These are phyloP conservation scores for Aspergillus asperescens DNA, from an alignment of 495 filamentous ascomycete species.

Conservation along the genomic window DNA sequence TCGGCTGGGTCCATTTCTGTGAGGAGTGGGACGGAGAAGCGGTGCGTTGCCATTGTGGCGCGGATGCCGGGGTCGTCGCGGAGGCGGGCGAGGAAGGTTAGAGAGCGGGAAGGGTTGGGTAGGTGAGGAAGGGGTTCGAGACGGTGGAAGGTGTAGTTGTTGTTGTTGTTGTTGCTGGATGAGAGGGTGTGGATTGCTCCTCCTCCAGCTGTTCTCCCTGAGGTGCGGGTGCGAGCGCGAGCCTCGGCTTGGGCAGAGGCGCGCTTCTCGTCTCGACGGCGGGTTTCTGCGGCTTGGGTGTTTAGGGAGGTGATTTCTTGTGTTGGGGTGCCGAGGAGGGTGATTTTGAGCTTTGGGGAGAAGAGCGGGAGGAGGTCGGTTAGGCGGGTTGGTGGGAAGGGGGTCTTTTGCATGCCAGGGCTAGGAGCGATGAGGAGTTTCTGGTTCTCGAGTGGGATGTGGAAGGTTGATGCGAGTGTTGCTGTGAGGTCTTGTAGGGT, in stretches of 20 bases:
- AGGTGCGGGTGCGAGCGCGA: constrained; percentile 25
- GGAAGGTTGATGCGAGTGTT: constrained; percentile 48
- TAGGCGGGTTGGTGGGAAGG: constrained; percentile 46
- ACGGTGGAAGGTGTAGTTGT: constrained; percentile 74
- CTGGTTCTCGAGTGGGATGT: constrained; percentile 63
- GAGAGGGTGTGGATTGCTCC: constrained; percentile 43
- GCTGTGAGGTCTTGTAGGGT: constrained; percentile 65
- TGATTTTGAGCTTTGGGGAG: constrained; percentile 46
- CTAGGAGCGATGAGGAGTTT: constrained; percentile 70
- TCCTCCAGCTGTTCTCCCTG: constrained; percentile 21
- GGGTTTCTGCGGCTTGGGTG: constrained; percentile 35
- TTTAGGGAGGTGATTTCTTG: constrained; percentile 36
- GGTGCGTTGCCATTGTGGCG: constrained; percentile 72
- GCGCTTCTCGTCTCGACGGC: constrained; percentile 35
- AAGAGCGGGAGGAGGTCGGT: constrained; percentile 33
- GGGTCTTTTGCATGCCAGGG: constrained; percentile 60
- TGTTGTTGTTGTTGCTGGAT: constrained; percentile 39
- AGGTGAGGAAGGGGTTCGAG: constrained; percentile 75
- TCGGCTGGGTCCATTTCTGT: constrained; percentile 91
- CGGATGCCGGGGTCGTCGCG: constrained; percentile 81
- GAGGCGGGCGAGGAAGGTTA: constrained; percentile 70
- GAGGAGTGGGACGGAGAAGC: constrained; percentile 78
- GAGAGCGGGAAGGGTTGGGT: constrained; percentile 61
- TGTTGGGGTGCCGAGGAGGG: constrained; percentile 36
- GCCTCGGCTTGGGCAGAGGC: constrained; percentile 33